A percentile compares a stretch with the other conserved stretches of the same genome.
Conservation (phyloP, 139 green algal species). For the Pedinophyceae sp. region DNA sequence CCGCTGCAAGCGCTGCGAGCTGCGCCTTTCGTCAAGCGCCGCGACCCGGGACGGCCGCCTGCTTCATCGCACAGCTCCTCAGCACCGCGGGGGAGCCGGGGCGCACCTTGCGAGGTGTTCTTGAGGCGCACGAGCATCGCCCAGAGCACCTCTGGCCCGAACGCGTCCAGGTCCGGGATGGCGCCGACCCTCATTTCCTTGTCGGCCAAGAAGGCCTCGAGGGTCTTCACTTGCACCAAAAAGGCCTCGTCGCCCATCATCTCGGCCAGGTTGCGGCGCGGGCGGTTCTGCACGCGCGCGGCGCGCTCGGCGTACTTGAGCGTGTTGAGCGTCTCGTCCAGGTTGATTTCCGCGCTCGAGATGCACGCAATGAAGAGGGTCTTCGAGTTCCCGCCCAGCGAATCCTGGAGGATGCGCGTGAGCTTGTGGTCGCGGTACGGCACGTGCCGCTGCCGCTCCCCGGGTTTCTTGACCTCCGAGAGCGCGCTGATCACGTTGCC, state of each 20-base stretch:
- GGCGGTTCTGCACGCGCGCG: not conserved
- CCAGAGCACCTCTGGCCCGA: not conserved
- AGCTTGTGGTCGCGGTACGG: not conserved
- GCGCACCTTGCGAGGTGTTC: not conserved
- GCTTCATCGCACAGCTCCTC: too few relatives aligned
- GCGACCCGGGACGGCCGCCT: too few relatives aligned
- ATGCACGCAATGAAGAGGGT: constrained; percentile 51
- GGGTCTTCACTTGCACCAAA: not conserved
- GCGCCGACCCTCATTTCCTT: not conserved
- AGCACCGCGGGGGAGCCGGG: too few relatives aligned
- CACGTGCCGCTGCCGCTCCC: not conserved
- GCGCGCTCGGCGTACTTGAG: constrained; percentile 40
- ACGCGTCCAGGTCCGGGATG: not conserved
- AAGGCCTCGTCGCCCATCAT: not conserved
- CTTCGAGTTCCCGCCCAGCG: constrained; percentile 43
- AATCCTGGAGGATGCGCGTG: constrained; percentile 33
- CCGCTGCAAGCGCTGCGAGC: too few relatives aligned
- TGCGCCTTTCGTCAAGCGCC: too few relatives aligned
- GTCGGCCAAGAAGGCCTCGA: not conserved
- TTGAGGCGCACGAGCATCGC: not conserved
- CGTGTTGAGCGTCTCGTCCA: constrained; percentile 59
- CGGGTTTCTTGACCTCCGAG: not conserved
- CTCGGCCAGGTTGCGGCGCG: not conserved
- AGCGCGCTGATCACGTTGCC: constrained; percentile 51
- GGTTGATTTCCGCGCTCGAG: constrained; percentile 34